Percentiles rank a stretch among this genome's conserved stretches.
These are phyloP conservation scores for Rubroshorea leprosula DNA, from an alignment of 345 rosid genomes.

Conservation along the genomic window DNA sequence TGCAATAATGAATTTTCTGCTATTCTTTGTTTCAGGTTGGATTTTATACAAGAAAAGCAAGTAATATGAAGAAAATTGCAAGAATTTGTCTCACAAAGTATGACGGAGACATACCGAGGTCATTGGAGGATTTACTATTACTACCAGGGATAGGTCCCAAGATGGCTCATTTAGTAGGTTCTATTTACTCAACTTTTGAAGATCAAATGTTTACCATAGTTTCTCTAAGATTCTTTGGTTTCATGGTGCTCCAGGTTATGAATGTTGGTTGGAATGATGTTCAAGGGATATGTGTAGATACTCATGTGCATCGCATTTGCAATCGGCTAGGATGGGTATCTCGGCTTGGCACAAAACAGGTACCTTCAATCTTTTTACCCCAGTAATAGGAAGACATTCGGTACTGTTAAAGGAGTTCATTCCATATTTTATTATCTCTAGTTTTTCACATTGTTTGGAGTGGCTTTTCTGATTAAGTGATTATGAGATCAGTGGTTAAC, in stretches of 20 bases:
- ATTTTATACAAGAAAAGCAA: constrained; percentile 88
- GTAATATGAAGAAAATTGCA: constrained; percentile 87
- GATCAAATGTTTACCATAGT: background rate
- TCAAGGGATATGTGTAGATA: constrained; percentile 92
- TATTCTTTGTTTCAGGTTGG: constrained; percentile 54
- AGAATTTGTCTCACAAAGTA: constrained; percentile 63
- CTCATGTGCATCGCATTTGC: constrained; percentile 91
- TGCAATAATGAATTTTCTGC: constrained; percentile 1
- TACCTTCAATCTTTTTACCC: constrained; percentile 15
- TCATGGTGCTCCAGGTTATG: constrained; percentile 60
- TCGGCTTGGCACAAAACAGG: constrained; percentile 59
- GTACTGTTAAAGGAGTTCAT: no score
- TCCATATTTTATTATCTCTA: no score
- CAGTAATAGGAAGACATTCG: no score
- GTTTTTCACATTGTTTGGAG: no score
- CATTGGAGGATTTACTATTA: constrained; percentile 74
- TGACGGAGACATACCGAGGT: constrained; percentile 81
- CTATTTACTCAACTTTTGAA: background rate
- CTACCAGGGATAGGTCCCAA: constrained; percentile 98
- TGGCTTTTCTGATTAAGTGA: no score
- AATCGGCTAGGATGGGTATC: constrained; percentile 96
- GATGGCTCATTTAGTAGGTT: constrained; percentile 50
- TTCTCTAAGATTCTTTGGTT: constrained; percentile 7
- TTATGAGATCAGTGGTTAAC: no score
- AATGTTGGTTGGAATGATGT: constrained; percentile 81